These are phyloP conservation scores for Xylaria nigripes DNA, from an alignment of 495 filamentous ascomycete genomes.

Conservation along the genomic window DNA sequence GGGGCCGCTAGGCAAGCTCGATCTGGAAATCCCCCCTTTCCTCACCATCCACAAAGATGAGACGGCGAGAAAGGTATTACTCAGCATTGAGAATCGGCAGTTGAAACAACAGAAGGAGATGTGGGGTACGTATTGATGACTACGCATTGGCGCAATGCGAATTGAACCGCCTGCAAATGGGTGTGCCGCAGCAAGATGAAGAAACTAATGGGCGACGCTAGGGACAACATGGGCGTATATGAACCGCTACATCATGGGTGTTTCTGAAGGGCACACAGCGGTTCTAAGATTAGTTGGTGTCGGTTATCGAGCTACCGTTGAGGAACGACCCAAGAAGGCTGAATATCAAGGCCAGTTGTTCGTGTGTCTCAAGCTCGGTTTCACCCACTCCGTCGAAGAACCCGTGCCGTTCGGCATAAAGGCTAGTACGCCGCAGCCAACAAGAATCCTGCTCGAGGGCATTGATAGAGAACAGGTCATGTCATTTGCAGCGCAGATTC, in stretches of 20 bases:
- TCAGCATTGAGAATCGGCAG: constrained; percentile 57
- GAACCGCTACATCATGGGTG: constrained; percentile 80
- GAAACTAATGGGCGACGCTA: constrained; percentile 26
- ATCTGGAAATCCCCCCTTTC: constrained; percentile 60
- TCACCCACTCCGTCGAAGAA: constrained; percentile 88
- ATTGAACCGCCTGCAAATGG: neutral
- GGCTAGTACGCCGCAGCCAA: constrained; percentile 88
- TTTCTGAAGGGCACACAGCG: constrained; percentile 91
- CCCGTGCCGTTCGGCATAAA: constrained; percentile 72
- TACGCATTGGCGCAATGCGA: neutral
- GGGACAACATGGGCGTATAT: constrained; percentile 85
- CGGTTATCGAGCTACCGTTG: constrained; percentile 84
- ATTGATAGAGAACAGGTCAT: constrained; percentile 76
- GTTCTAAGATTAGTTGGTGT: constrained; percentile 93
- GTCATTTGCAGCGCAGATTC: constrained; percentile 81
- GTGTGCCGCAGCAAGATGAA: neutral
- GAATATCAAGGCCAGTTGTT: constrained; percentile 77
- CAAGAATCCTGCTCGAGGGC: constrained; percentile 83
- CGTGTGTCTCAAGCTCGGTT: constrained; percentile 89
- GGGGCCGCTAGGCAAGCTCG: constrained; percentile 70
- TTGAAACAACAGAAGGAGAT: constrained; percentile 78
- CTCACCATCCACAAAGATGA: constrained; percentile 61
- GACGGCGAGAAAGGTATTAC: constrained; percentile 47
- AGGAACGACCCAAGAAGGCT: constrained; percentile 62
- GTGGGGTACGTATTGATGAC: constrained; percentile 67